Base-by-base conservation (phyloP, 2,329 filamentous ascomycete species). In the Botrytis galanthina region DNA sequence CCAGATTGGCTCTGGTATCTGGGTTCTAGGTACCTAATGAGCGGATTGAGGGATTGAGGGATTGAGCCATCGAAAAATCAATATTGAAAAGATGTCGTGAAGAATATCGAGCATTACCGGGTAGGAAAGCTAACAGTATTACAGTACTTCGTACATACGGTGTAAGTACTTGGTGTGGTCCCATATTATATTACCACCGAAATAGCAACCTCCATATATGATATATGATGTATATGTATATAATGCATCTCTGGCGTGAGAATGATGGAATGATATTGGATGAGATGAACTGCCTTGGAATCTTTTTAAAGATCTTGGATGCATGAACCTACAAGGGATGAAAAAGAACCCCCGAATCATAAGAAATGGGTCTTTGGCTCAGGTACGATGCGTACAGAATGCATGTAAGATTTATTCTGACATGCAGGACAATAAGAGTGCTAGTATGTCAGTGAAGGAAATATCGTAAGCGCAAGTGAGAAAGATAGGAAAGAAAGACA, bases 341-440 rank as follows among this genome's bases (percentile, higher is more conserved):
- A 46, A 32, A 32, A 46, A 29, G 29, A 64, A 64, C n/a, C 18
- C 18, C 61, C 32, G n/a, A 44, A 22, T 22, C 42, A 32, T 22
- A 69, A 69, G 67, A 57, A 42, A 70, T 59, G 51, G 67, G 37
- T 54, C 67, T 59, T 46, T 29, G 29, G 26, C 29, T 66, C 60
- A 71, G 68, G 26, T 51, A 71, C 69, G 44, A 71, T 71, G 69
- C 59, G 63, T 54, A 60, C 9, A 60, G 26, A 29, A 64, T 71
- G 70, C 60, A 71, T 64, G 69, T 9, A 59, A 42, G 51, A 57
- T 62, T 32, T n/a, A 32, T 42, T 69, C 35, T 59, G 20, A 68
- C 44, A 48, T 68, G 66, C 66, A 69, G 46, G 37, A 63, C 14
- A 32, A 32, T 22, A 32, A 32, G 9, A 9, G 18, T 63, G 51